Conservation (phyloP, 2,329 filamentous ascomycete genomes). For the Plectosphaerella cucumerina region DNA sequence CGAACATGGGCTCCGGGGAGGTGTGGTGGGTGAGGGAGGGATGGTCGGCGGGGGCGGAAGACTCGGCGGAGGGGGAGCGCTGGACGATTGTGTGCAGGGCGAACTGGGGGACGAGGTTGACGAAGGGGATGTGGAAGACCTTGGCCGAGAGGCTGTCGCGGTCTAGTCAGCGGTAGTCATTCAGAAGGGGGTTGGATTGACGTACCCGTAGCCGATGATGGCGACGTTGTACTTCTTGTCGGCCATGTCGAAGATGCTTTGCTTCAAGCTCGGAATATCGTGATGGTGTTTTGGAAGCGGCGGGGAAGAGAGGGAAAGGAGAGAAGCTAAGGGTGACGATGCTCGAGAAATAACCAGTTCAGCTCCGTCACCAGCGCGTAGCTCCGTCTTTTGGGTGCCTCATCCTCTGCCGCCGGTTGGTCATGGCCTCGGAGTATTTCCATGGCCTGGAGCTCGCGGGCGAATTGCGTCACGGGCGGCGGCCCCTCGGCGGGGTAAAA, state of each 20-base stretch:
- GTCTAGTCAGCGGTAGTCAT: conserved; percentile 1
- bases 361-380: not conserved
- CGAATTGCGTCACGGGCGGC: not conserved
- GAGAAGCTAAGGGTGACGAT: not conserved
- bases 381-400: no score
- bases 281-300: not conserved
- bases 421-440: not conserved
- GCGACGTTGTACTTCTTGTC: conserved; percentile 44
- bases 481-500: not conserved
- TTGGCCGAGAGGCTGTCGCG: conserved; percentile 66
- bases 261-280: not conserved
- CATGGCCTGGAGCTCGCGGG: not conserved
- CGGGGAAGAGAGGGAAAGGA: not conserved
- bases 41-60: conserved; percentile 67
- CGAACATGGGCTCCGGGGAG: conserved; percentile 56
- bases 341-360: not conserved
- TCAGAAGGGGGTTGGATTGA: conserved; percentile 1
- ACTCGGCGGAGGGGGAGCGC: conserved; percentile 61
- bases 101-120: conserved; percentile 59
- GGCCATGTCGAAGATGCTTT: not conserved
- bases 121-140: conserved; percentile 79
- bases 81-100: conserved; percentile 74
- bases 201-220: conserved; percentile 48
- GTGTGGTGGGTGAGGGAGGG: conserved; percentile 62
- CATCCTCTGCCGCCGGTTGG: no score